A percentile compares a stretch with the other conserved stretches of the same genome.
Evolutionary conservation across 1,284 basidiomycete genomes (phyloP).

Genomic region (Fistulinella staudtii): DNA sequence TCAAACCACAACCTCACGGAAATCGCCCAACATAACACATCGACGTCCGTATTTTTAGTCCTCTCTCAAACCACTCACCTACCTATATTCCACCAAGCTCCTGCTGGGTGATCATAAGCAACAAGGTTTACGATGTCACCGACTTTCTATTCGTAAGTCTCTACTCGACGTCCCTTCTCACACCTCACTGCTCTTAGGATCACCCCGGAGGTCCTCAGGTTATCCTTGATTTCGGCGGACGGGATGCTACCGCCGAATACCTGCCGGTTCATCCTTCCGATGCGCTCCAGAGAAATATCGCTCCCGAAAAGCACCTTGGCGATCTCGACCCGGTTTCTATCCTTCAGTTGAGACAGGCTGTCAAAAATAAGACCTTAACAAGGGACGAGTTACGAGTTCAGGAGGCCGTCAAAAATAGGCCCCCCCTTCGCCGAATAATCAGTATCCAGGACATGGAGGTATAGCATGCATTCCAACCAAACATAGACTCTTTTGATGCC

Average conservation of each 20-base stretch:
- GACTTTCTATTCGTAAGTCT: slow-evolving; percentile 66
- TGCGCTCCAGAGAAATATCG: slow-evolving; percentile 65
- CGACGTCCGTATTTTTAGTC: slow-evolving; percentile 37
- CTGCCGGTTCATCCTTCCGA: slow-evolving; percentile 73
- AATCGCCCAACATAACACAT: slow-evolving; percentile 51
- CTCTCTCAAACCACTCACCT: not conserved
- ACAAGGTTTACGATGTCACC: slow-evolving; percentile 80
- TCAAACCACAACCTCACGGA: slow-evolving; percentile 37
- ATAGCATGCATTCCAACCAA: slow-evolving; percentile 6
- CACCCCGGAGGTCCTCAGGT: slow-evolving; percentile 81
- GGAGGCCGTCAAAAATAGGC: slow-evolving; percentile 54
- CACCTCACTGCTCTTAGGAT: slow-evolving; percentile 42
- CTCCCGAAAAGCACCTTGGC: slow-evolving; percentile 67
- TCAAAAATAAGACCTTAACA: slow-evolving; percentile 48
- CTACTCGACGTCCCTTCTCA: not conserved
- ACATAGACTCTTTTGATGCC: not conserved
- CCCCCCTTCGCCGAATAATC: slow-evolving; percentile 64
- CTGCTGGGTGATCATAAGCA: slow-evolving; percentile 87
- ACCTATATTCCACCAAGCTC: slow-evolving; percentile 40
- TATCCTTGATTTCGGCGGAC: slow-evolving; percentile 76
- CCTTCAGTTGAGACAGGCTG: slow-evolving; percentile 38
- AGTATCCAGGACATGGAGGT: slow-evolving; percentile 79
- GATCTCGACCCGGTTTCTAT: slow-evolving; percentile 55
- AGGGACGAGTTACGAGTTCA: slow-evolving; percentile 72
- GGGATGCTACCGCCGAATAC: slow-evolving; percentile 72